phyloP scores from a whole-genome alignment of 2,329 filamentous ascomycete genomes.

The Aureobasidium sp. region DNA sequence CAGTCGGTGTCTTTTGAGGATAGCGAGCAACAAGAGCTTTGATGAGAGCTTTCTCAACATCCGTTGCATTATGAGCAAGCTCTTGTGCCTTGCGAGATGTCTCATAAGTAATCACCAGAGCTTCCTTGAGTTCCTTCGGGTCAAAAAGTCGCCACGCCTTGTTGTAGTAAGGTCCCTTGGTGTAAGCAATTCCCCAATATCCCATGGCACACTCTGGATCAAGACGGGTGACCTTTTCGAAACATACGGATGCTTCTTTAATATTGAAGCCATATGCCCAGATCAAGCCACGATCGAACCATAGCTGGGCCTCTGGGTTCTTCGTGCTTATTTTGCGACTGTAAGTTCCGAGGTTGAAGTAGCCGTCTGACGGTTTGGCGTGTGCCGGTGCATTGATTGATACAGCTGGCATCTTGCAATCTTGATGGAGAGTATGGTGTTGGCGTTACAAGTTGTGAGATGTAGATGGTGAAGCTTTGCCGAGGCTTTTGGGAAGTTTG shows the following conservation, averaged over 20 bases:
- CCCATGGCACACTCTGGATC: slow-evolving; percentile 68
- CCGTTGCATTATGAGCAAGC: slow-evolving; percentile 41
- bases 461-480: slow-evolving; percentile 1
- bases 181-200: slow-evolving; percentile 76
- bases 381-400: slow-evolving; percentile 2
- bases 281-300: slow-evolving; percentile 77
- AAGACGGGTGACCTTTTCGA: slow-evolving; percentile 61
- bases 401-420: not conserved
- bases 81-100: slow-evolving; percentile 53
- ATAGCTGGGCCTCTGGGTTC: slow-evolving; percentile 62
- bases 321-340: slow-evolving; percentile 60
- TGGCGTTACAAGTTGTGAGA: not conserved
- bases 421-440: not conserved
- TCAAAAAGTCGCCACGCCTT: slow-evolving; percentile 82
- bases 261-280: slow-evolving; percentile 85
- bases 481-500: slow-evolving; percentile 6
- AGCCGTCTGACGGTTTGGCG: slow-evolving; percentile 24
- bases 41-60: slow-evolving; percentile 69
- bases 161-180: slow-evolving; percentile 81
- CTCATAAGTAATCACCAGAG: slow-evolving; percentile 54
- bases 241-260: slow-evolving; percentile 73
- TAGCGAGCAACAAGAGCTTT: slow-evolving; percentile 69
- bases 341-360: slow-evolving; percentile 67
- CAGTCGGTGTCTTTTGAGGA: slow-evolving; percentile 40
- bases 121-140: slow-evolving; percentile 60